These are phyloP conservation scores for Aspergillus awamori DNA, from an alignment of 2,329 filamentous ascomycete genomes.

Conservation along the genomic window DNA sequence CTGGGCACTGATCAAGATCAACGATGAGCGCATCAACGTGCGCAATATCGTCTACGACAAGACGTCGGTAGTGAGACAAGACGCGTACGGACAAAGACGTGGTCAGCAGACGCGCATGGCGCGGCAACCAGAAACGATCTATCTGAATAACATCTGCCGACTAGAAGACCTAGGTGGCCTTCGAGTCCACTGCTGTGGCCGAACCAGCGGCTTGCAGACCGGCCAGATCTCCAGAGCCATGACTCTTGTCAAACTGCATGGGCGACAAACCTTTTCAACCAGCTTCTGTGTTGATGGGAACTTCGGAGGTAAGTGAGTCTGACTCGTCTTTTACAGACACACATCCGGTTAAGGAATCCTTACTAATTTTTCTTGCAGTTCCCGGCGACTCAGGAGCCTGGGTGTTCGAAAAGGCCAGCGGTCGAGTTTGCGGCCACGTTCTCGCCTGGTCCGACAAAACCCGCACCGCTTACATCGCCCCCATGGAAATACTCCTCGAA, in stretches of 20 bases:
- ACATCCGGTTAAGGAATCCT: neutral
- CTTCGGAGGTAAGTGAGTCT: conserved; percentile 54
- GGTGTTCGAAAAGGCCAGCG: conserved; percentile 80
- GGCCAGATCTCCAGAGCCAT: conserved; percentile 78
- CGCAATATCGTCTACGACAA: conserved; percentile 66
- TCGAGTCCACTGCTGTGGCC: conserved; percentile 83
- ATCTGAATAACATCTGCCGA: conserved; percentile 62
- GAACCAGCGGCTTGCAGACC: conserved; percentile 79
- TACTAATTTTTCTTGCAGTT: conserved; percentile 46
- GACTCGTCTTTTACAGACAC: conserved; percentile 10
- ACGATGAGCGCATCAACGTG: conserved; percentile 68
- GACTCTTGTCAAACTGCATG: conserved; percentile 83
- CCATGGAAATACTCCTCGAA: conserved; percentile 85
- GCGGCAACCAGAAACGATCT: conserved; percentile 37
- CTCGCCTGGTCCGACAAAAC: conserved; percentile 83
- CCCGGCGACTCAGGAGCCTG: conserved; percentile 93
- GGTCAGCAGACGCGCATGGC: conserved; percentile 52
- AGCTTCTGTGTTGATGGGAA: conserved; percentile 65
- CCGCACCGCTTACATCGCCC: conserved; percentile 85
- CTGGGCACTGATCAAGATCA: conserved; percentile 87
- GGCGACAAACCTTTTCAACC: conserved; percentile 76
- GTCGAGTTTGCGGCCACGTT: conserved; percentile 84
- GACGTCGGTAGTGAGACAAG: conserved; percentile 14
- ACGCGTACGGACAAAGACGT: conserved; percentile 48
- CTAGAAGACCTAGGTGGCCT: conserved; percentile 66